Conservation (phyloP, 225 moss, liverwort and hornwort species). For the Physcomitrium patens region DNA sequence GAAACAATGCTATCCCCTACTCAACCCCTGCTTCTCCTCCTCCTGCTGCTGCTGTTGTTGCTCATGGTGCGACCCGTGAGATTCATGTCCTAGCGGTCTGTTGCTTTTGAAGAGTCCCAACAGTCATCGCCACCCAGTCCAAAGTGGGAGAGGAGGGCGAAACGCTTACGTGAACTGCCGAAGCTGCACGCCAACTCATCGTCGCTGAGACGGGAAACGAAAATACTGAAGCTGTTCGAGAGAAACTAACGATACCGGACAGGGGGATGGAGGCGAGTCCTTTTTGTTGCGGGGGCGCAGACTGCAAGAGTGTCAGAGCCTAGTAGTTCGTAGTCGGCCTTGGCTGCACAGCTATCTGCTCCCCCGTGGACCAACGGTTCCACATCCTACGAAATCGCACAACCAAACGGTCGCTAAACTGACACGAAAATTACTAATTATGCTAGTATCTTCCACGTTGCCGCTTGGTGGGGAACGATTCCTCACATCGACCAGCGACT, state of each 20-base stretch:
- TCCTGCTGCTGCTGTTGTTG: too few relatives aligned
- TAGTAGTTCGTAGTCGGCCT: slow-evolving; percentile 13
- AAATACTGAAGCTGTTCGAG: neutral
- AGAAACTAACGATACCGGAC: neutral
- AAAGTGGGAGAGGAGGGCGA: too few relatives aligned
- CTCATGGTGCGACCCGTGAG: too few relatives aligned
- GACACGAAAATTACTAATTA: slow-evolving; percentile 19
- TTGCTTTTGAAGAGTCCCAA: too few relatives aligned
- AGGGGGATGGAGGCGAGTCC: fast-evolving
- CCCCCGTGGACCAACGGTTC: slow-evolving; percentile 43
- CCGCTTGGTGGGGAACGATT: neutral
- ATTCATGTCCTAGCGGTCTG: too few relatives aligned
- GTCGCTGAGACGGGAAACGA: neutral
- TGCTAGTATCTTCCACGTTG: slow-evolving; percentile 1
- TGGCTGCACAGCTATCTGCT: neutral
- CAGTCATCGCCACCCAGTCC: too few relatives aligned
- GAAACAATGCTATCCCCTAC: too few relatives aligned
- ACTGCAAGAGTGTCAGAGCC: neutral
- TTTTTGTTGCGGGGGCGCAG: slow-evolving; percentile 4
- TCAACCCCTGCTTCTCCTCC: too few relatives aligned
- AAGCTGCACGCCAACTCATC: slow-evolving; percentile 52
- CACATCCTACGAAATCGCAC: slow-evolving; percentile 29
- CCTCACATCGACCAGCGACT: too few relatives aligned
- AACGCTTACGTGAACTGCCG: slow-evolving; percentile 41
- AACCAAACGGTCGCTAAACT: slow-evolving; percentile 45